These are phyloP conservation scores for Cubamyces sp. DNA, from an alignment of 768 basidiomycete species.

Conservation along the genomic window DNA sequence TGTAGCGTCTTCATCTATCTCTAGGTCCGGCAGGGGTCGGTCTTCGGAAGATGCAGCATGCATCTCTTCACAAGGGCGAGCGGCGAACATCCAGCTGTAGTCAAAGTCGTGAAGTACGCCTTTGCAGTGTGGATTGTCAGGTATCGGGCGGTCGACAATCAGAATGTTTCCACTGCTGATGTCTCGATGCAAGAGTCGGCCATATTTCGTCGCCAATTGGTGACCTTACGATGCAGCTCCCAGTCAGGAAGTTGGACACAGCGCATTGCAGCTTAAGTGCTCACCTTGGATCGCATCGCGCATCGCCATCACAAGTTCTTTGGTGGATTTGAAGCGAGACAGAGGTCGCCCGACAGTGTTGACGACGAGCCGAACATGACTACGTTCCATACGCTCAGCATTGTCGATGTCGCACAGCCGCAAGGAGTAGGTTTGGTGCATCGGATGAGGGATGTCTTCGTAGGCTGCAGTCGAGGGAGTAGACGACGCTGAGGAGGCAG, in stretches of 20 bases:
- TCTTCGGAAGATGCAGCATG: background rate
- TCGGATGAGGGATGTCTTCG: background rate
- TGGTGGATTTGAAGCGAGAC: slow-evolving; percentile 5
- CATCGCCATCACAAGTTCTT: slow-evolving; percentile 16
- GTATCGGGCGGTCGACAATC: background rate
- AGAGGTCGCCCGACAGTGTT: slow-evolving; percentile 15
- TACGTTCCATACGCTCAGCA: slow-evolving; percentile 1
- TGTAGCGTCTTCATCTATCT: background rate
- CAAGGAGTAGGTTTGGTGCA: slow-evolving; percentile 13
- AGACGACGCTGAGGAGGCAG: no score
- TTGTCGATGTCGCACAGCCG: background rate
- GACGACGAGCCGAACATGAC: slow-evolving; percentile 20
- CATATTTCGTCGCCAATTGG: background rate
- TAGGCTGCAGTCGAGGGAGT: no score
- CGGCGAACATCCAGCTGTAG: background rate
- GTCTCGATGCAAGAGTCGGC: background rate
- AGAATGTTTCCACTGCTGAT: slow-evolving; percentile 10
- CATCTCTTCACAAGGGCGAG: background rate
- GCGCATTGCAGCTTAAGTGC: background rate
- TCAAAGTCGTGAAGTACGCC: slow-evolving; percentile 5
- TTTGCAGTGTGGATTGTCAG: background rate
- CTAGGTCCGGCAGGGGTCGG: background rate
- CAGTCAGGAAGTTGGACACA: no score
- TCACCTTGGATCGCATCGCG: slow-evolving; percentile 21
- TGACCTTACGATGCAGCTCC: background rate